Conservation (phyloP, 805 yeast species). For the Sugiyamaella mastotermitis region DNA sequence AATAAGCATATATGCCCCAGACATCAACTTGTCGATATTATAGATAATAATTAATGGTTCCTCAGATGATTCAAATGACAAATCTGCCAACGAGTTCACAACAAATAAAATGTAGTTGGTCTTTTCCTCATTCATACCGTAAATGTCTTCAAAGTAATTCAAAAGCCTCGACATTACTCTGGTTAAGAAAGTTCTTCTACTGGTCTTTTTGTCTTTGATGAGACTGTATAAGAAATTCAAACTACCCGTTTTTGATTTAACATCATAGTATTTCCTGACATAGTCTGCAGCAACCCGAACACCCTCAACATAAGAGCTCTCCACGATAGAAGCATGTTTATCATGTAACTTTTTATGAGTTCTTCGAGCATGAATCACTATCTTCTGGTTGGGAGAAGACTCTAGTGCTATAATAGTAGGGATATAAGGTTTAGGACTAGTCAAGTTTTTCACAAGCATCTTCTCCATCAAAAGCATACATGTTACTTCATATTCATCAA, state of each 20-base stretch:
- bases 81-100: conserved; percentile 35
- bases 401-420: conserved; percentile 68
- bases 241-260: conserved; percentile 33
- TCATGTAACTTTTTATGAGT: conserved; percentile 53
- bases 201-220: conserved; percentile 19
- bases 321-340: conserved; percentile 68
- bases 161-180: too few species aligned
- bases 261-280: conserved; percentile 28
- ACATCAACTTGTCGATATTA: conserved; percentile 39
- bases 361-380: conserved; percentile 44
- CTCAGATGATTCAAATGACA: conserved; percentile 41
- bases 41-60: conserved; percentile 44
- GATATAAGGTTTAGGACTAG: conserved; percentile 51
- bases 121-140: conserved; percentile 22
- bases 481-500: conserved; percentile 40
- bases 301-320: conserved; percentile 59
- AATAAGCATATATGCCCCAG: conserved; percentile 34
- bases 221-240: conserved; percentile 37
- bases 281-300: conserved; percentile 48
- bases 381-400: conserved; percentile 40
- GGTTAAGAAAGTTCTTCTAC: too few species aligned
- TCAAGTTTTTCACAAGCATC: conserved; percentile 59
- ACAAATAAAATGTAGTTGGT: conserved; percentile 32
- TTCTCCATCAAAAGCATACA: conserved; percentile 52
- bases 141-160: conserved; percentile 27